phyloP scores from a whole-genome alignment of 1,284 basidiomycete genomes.

The Trichosporon sp. region DNA sequence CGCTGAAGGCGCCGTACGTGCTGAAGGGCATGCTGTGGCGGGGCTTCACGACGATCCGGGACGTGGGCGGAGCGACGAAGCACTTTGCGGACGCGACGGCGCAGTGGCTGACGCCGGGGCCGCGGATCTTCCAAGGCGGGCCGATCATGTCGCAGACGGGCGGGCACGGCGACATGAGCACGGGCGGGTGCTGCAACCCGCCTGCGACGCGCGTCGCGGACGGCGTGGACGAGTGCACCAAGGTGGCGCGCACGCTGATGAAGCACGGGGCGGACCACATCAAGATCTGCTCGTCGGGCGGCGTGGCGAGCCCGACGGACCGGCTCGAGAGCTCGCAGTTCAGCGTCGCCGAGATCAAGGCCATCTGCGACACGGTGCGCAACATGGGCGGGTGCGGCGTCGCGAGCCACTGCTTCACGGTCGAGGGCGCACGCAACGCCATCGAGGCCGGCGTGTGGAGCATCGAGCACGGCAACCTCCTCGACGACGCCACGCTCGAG shows the following conservation, averaged over 20 bases:
- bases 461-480: slow-evolving; percentile 54
- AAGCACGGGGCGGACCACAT: slow-evolving; percentile 53
- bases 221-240: slow-evolving; percentile 49
- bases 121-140: slow-evolving; percentile 53
- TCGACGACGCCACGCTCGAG: slow-evolving; percentile 38
- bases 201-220: slow-evolving; percentile 21
- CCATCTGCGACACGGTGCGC: slow-evolving; percentile 53
- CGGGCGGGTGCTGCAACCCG: neutral
- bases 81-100: slow-evolving; percentile 50
- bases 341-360: slow-evolving; percentile 53
- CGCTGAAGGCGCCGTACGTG: slow-evolving; percentile 50
- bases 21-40: slow-evolving; percentile 52
- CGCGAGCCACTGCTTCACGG: slow-evolving; percentile 39
- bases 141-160: slow-evolving; percentile 55
- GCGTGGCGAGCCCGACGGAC: slow-evolving; percentile 53
- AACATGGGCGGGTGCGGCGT: slow-evolving; percentile 46
- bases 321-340: slow-evolving; percentile 55
- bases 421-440: slow-evolving; percentile 34
- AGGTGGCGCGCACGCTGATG: slow-evolving; percentile 52
- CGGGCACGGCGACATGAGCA: slow-evolving; percentile 49
- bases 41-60: slow-evolving; percentile 56
- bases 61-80: slow-evolving; percentile 54
- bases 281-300: slow-evolving; percentile 52
- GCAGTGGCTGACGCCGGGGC: slow-evolving; percentile 53
- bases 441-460: slow-evolving; percentile 44